Evolutionary conservation across 192 early-diverging fungal species (phyloP), one percentile per base, ranked within the genome.

Genomic region (Rhizophagus clarus): DNA sequence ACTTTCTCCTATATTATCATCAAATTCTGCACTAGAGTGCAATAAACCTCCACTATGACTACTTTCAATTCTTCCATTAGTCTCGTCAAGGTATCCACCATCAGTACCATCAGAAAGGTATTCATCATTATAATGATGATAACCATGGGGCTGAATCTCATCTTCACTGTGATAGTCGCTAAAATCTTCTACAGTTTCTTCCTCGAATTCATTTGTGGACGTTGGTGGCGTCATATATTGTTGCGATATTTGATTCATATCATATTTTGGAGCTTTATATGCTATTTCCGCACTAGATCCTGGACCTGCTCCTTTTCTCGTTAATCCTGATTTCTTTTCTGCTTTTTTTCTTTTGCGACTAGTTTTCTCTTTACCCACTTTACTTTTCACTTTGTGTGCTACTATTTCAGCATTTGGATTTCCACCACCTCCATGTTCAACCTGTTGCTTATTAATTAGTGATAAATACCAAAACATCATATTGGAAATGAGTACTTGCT

Each of bases 391-490:
- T 49, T 67, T 77, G 20, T 37, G 15, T 66, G 40, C 62, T 28
- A 45, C 76, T 22, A 66, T 77, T 42, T 67, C 45, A 10, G 76
- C 76, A 66, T 77, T 77, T 40, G 42, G 63, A 28, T 77, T 77
- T 11, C 28, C 22, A 10, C 24, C 37, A 15, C 32, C 75, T 51
- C 75, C 75, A 66, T 77, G n/a, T 77, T 77, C 76, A 24, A 49
- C 22, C n/a, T 84, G 74, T 68, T 84, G 87, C 22, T 89, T 89
- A 74, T 92, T 91, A 66, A 93, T 90, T 6, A 93, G 87, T 40
- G 90, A 91, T 62, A 94, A 82, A 82, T 94, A 94, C 93, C 93
- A 94, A 81, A 94, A 93, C 90, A 94, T 91, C 88, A 93, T 90
- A 71, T 94, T 94, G 29, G 93, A 93, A 61, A 94, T 88, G 77